Percentiles rank a stretch among this genome's conserved stretches.
These are phyloP conservation scores for Neurospora sp. DNA, from an alignment of 495 filamentous ascomycete genomes.

Conservation along the genomic window DNA sequence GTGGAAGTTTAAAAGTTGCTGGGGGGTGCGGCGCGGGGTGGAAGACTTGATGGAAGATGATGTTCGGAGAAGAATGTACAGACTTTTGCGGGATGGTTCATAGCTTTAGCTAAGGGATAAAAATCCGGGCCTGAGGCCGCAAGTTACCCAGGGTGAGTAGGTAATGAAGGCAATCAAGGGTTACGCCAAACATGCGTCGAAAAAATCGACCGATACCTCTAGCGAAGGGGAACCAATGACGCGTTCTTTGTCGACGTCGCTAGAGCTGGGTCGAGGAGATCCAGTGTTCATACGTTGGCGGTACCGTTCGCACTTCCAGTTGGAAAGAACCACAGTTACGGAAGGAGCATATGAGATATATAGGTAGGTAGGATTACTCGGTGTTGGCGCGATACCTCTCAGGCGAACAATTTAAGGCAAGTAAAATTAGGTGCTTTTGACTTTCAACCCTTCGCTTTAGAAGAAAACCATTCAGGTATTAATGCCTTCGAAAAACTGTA, in stretches of 20 bases:
- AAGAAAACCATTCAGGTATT: neutral
- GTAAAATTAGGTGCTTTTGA: neutral
- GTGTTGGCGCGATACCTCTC: neutral
- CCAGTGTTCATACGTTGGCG: neutral
- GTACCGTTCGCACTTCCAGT: neutral
- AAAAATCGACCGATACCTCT: neutral
- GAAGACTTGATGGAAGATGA: neutral
- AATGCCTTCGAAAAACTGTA: neutral
- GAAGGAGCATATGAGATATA: neutral
- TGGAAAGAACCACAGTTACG: neutral
- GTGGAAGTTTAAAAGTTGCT: neutral
- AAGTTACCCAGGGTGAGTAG: neutral
- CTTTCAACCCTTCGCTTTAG: neutral
- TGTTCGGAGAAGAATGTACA: neutral
- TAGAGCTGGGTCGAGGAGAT: neutral
- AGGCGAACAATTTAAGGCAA: neutral
- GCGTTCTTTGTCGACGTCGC: neutral
- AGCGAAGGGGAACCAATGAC: neutral
- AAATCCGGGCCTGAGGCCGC: neutral
- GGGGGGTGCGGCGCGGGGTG: neutral
- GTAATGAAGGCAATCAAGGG: neutral
- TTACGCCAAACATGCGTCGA: neutral
- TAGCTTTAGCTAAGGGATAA: neutral
- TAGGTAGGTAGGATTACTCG: neutral
- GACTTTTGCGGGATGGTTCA: neutral